These are phyloP conservation scores for Candida gigantensis DNA, from an alignment of 1,139 yeast genomes.

Conservation along the genomic window DNA sequence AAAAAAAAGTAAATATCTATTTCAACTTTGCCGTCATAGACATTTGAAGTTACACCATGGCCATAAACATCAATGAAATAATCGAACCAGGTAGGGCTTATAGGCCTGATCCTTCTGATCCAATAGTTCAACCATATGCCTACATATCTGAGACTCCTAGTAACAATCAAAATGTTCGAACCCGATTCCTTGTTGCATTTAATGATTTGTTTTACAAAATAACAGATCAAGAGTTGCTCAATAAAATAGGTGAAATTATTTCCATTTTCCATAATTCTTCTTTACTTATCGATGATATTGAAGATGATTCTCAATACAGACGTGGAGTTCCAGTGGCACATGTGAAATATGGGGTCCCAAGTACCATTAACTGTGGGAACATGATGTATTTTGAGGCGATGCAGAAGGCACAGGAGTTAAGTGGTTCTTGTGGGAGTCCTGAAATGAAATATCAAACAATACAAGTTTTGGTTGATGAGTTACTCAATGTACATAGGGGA, in stretches of 20 bases:
- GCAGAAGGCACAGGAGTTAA: slow-evolving; percentile 39
- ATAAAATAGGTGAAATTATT: slow-evolving; percentile 25
- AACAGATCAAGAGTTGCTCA: slow-evolving; percentile 18
- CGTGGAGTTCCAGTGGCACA: slow-evolving; percentile 83
- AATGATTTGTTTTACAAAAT: slow-evolving; percentile 33
- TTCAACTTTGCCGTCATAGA: slow-evolving; percentile 2
- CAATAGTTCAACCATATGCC: slow-evolving; percentile 27
- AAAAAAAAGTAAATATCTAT: background rate
- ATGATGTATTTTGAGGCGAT: slow-evolving; percentile 78
- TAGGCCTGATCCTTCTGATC: slow-evolving; percentile 3
- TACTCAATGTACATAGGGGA: slow-evolving; percentile 80
- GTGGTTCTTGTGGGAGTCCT: slow-evolving; percentile 4
- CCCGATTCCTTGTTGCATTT: slow-evolving; percentile 31
- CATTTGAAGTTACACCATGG: slow-evolving; percentile 1
- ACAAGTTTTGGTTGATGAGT: slow-evolving; percentile 60
- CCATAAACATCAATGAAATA: slow-evolving; percentile 10
- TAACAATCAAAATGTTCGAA: slow-evolving; percentile 33
- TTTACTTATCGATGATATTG: slow-evolving; percentile 74
- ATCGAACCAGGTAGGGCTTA: slow-evolving; percentile 7
- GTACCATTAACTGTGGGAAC: slow-evolving; percentile 80
- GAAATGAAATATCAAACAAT: slow-evolving; percentile 12
- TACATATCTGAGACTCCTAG: slow-evolving; percentile 34
- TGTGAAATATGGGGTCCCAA: slow-evolving; percentile 69
- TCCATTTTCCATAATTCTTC: slow-evolving; percentile 34
- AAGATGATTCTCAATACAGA: slow-evolving; percentile 68